phyloP scores from a whole-genome alignment of 768 basidiomycete genomes.

The Imleria badia region DNA sequence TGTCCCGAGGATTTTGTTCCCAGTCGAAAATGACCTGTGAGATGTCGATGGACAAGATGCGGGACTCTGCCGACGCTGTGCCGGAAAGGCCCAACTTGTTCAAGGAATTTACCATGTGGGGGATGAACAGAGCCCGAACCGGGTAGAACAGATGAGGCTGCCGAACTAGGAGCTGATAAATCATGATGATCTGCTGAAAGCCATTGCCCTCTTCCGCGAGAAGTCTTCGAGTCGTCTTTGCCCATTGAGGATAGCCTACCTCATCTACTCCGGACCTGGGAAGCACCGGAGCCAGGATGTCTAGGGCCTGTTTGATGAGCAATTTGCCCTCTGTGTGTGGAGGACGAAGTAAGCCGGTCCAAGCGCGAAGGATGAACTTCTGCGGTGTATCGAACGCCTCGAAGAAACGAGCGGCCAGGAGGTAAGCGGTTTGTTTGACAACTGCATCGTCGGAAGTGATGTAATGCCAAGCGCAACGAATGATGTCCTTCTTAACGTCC shows the following conservation, averaged over 20 bases:
- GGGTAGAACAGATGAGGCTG: constrained; percentile 91
- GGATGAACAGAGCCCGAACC: constrained; percentile 88
- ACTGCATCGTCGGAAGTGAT: constrained; percentile 84
- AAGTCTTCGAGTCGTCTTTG: constrained; percentile 77
- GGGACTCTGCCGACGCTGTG: constrained; percentile 71
- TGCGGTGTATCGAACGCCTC: constrained; percentile 83
- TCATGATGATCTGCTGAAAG: constrained; percentile 65
- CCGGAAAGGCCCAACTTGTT: constrained; percentile 82
- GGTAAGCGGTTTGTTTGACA: constrained; percentile 90
- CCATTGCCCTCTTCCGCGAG: constrained; percentile 85
- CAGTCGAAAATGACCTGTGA: constrained; percentile 91
- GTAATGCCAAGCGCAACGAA: constrained; percentile 90
- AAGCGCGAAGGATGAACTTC: constrained; percentile 89
- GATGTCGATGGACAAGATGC: constrained; percentile 86
- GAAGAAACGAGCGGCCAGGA: constrained; percentile 90
- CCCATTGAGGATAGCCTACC: constrained; percentile 74
- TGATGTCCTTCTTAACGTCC: constrained; percentile 86
- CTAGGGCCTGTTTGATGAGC: constrained; percentile 81
- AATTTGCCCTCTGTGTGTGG: constrained; percentile 76
- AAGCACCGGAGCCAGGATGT: constrained; percentile 82
- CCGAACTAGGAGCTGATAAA: constrained; percentile 91
- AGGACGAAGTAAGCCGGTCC: constrained; percentile 84
- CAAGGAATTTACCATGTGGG: constrained; percentile 89
- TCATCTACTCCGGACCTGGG: constrained; percentile 60
- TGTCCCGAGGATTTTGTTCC: constrained; percentile 66